Percentiles rank a stretch among this genome's conserved stretches.
phyloP scores from a whole-genome alignment of 2,329 filamentous ascomycete species.

The Claviceps humidiphila region DNA sequence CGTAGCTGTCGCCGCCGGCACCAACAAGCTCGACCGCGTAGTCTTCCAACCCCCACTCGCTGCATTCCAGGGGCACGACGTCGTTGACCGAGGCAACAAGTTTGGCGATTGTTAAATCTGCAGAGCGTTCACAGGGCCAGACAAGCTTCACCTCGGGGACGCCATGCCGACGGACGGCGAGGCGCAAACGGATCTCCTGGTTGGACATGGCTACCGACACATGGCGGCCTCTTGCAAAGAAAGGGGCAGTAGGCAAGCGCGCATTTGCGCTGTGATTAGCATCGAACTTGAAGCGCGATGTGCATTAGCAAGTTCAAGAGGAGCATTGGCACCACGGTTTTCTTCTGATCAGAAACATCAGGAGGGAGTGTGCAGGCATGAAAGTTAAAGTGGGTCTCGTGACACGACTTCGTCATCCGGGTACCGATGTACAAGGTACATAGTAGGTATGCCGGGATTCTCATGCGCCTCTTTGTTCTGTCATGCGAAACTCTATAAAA shows the following conservation, averaged over 20 bases:
- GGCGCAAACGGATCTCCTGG: conserved; percentile 51
- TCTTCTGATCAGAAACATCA: neutral
- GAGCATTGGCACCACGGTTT: neutral
- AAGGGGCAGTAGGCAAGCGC: neutral
- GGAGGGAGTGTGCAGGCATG: neutral
- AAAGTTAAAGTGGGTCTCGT: conserved; percentile 1
- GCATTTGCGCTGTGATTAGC: neutral
- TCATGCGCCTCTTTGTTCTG: too few species aligned
- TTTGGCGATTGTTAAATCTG: conserved; percentile 57
- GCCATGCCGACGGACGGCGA: conserved; percentile 59
- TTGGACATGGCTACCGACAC: conserved; percentile 12
- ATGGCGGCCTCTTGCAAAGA: conserved; percentile 6
- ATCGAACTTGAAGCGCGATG: neutral
- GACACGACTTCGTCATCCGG: neutral
- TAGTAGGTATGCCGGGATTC: too few species aligned
- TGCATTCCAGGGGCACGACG: conserved; percentile 66
- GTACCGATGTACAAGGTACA: too few species aligned
- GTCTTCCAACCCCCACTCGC: conserved; percentile 77
- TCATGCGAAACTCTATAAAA: neutral
- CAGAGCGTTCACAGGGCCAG: conserved; percentile 48
- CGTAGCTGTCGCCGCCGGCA: conserved; percentile 48
- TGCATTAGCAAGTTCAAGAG: neutral
- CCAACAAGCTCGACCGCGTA: conserved; percentile 66
- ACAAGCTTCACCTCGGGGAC: conserved; percentile 60
- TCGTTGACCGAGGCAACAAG: conserved; percentile 70